phyloP scores from a whole-genome alignment of 371 early-diverging fungal genomes.

The Thermomucor indicae-seudaticae region DNA sequence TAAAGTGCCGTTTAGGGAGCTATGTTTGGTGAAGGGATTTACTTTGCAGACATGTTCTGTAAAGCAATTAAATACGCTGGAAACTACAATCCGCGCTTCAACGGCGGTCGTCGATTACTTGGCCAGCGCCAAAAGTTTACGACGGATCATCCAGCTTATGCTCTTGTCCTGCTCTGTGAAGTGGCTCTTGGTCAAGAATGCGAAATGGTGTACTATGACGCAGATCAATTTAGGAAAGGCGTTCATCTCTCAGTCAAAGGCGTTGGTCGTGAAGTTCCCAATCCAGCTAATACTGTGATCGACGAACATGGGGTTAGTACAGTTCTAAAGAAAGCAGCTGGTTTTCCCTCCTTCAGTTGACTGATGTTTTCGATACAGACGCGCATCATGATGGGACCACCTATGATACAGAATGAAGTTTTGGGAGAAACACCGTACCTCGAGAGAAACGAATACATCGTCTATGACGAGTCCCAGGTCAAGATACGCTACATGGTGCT shows the following conservation, averaged over 20 bases:
- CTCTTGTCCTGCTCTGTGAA: constrained; percentile 50
- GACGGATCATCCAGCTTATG: constrained; percentile 13
- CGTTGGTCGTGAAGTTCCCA: constrained; percentile 39
- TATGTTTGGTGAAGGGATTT: constrained; percentile 52
- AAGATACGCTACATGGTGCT: constrained; percentile 51
- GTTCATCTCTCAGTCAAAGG: constrained; percentile 38
- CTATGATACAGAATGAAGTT: neutral
- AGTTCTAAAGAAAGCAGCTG: too few relatives aligned
- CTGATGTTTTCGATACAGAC: too few relatives aligned
- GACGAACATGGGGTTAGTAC: constrained; percentile 34
- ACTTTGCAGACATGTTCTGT: constrained; percentile 56
- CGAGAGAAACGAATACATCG: constrained; percentile 56
- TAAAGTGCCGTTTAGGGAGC: constrained; percentile 39
- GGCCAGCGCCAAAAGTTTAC: neutral
- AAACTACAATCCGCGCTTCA: constrained; percentile 7
- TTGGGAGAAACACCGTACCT: constrained; percentile 7
- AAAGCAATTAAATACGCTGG: constrained; percentile 42
- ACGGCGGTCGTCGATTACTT: neutral
- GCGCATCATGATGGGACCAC: constrained; percentile 43
- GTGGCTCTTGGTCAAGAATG: constrained; percentile 49
- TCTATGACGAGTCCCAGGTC: constrained; percentile 49
- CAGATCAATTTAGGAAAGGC: neutral
- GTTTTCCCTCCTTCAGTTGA: too few relatives aligned
- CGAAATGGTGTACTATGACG: constrained; percentile 7
- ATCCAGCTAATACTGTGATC: constrained; percentile 23